Conservation (phyloP, 345 rosid species). For the Hirschfeldia incana region DNA sequence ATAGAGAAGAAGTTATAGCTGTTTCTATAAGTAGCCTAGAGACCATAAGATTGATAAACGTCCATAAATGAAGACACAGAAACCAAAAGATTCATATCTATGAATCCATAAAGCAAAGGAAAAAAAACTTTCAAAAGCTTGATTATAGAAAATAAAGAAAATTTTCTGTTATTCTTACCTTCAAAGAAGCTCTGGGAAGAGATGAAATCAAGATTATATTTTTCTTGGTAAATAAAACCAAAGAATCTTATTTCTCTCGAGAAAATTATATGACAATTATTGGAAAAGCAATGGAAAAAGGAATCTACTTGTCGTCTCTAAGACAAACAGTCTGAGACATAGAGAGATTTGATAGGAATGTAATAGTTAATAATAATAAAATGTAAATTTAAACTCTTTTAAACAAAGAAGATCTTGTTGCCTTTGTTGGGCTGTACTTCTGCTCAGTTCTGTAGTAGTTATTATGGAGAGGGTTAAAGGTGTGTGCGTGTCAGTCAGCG, state of each 20-base stretch:
- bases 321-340: slow-evolving; percentile 42
- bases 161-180: slow-evolving; percentile 18
- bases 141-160: background rate
- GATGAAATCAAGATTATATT: slow-evolving; percentile 22
- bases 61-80: slow-evolving; percentile 19
- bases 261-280: slow-evolving; percentile 36
- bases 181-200: slow-evolving; percentile 25
- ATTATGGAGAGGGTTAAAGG: slow-evolving; percentile 13
- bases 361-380: slow-evolving; percentile 19
- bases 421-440: slow-evolving; percentile 12
- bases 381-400: slow-evolving; percentile 6
- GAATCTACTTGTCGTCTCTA: slow-evolving; percentile 42
- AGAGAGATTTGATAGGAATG: slow-evolving; percentile 31
- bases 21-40: slow-evolving; percentile 25
- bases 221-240: slow-evolving; percentile 15
- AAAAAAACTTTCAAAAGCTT: background rate
- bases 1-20: slow-evolving; percentile 14
- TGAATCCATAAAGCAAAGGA: slow-evolving; percentile 3
- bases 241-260: background rate
- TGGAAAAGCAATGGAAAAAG: slow-evolving; percentile 24
- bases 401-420: slow-evolving; percentile 15
- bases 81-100: slow-evolving; percentile 26
- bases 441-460: slow-evolving; percentile 11
- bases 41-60: slow-evolving; percentile 17
- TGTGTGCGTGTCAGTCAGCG: background rate